Conservation (phyloP, 192 early-diverging fungal genomes). For the Podila epicladia region DNA sequence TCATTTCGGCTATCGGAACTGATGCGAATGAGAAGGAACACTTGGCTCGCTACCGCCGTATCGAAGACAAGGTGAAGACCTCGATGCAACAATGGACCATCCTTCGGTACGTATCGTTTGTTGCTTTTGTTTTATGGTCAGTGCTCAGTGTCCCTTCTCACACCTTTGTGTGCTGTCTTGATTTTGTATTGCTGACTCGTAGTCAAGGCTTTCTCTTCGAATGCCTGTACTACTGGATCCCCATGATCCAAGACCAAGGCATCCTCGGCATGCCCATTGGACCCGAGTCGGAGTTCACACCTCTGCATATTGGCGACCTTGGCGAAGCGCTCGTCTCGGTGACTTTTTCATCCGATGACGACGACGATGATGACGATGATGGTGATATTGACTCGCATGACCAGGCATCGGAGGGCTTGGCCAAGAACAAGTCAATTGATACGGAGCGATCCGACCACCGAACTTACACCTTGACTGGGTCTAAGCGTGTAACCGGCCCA, state of each 20-base stretch:
- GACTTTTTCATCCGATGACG: slow-evolving; percentile 3
- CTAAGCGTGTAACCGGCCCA: slow-evolving; percentile 24
- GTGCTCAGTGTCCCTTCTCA: neutral
- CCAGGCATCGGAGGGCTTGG: neutral
- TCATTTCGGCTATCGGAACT: slow-evolving; percentile 38
- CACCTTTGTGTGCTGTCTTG: neutral
- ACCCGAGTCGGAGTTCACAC: slow-evolving; percentile 13
- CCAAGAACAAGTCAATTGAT: neutral
- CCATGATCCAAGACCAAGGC: slow-evolving; percentile 23
- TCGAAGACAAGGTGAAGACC: slow-evolving; percentile 24
- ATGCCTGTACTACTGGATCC: slow-evolving; percentile 31
- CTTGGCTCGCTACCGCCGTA: slow-evolving; percentile 8
- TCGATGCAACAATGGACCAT: slow-evolving; percentile 33
- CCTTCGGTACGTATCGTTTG: slow-evolving; percentile 11
- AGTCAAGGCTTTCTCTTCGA: slow-evolving; percentile 39
- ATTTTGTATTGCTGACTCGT: neutral
- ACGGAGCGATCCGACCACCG: slow-evolving; percentile 14
- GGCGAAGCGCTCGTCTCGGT: slow-evolving; percentile 26
- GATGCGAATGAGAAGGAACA: slow-evolving; percentile 27
- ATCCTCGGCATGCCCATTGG: slow-evolving; percentile 32
- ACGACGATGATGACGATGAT: neutral
- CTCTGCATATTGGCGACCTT: slow-evolving; percentile 31
- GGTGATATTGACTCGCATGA: neutral
- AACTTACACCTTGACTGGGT: slow-evolving; percentile 33
- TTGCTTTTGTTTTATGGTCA: neutral